Base-by-base conservation (phyloP, 2,329 filamentous ascomycete species). In the Talaromyces atroroseus region DNA sequence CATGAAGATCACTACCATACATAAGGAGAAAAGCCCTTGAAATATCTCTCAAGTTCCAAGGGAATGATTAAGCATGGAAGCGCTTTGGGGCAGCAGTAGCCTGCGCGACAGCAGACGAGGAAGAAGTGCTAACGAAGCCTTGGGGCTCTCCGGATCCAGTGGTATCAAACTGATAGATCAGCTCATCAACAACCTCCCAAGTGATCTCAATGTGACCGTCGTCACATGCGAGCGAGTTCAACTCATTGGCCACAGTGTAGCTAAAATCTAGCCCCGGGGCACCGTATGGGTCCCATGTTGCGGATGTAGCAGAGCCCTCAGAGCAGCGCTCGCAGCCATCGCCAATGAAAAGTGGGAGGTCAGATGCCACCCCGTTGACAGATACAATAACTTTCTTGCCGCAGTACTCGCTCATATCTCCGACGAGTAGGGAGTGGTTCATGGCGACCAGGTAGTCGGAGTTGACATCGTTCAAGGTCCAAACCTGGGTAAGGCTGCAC, bases 151-250 rank as follows among this genome's bases (percentile, higher is more conserved):
- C 55, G 2, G 44, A 24, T 5, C 55, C 55, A 49, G 52, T 38
- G 29, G 40, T 49, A 26, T 57, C 55, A 23, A 57, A 57, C 18
- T 42, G 50, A 14, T 53, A 57, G 45, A 57, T n/a, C 32, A 48
- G 32, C 49, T 57, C 55, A 42, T 57, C 55, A 20, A 57, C 49
- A n/a, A 57, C 48, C n/a, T 57, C 55, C 55, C 55, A 57, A 5
- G 49, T 53, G 29, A 57, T 49, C 23, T 57, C 55, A 24, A 57
- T 57, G 8, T 57, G 55, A 1, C 55, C 55, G 16, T 24, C 55
- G 42, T 42, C 46, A 18, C 55, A 57, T 23, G 55, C 55, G 14
- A 38, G 6, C 2, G 29, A 42, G 1, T 49, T 53, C 38, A 57
- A 34, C 12, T 57, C 12, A 21, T 49, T 49, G 18, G 49, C 34